Base-by-base conservation (phyloP, 768 basidiomycete genomes). In the Pholiota molesta region DNA sequence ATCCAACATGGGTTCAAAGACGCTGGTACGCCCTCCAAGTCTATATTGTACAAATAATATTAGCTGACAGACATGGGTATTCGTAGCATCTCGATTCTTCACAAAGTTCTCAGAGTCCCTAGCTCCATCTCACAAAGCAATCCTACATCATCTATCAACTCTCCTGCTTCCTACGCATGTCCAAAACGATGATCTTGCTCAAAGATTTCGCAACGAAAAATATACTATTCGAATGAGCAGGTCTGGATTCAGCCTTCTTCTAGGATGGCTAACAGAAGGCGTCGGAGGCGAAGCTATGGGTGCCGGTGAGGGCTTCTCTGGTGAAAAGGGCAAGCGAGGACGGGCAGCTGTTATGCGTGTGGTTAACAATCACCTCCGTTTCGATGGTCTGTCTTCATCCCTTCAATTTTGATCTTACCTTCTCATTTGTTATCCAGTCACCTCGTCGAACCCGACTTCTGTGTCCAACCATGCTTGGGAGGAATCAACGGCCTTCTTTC, bases 201-300 rank as follows among this genome's bases (percentile, higher is more conserved):
- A 92, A 71, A 85, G 92, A 9, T 95, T 97, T 69, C 83, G 93
- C 59, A 88, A 87, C 53, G 94, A 97, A 74, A 95, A 95, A 74
- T 99, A 98, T 75, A 85, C 86, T 35, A 83, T 99, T 55, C 85
- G 86, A 44, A 92, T 99, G 86, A 93, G 92, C 58, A 86, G 93
- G 28, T 95, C 95, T 39, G 93, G 95, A 7, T 97, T 97, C 71
- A 86, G 91, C 47, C 85, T 99, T 29, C 81, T 99, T 8, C 83
- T 99, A 2, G 96, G 97, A 31, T 99, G 97, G 97, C 77, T 99
- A 60, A 97, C 94, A 23, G 96, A 98, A 72, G 95, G 95, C 16
- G 81, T 90, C 58, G 88, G 95, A 61, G 89, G 95, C 59, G 93
- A 94, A 73, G 84, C 89, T n/a, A 72, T 90, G 65, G 96, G 96